Conservation (phyloP, 2,329 filamentous ascomycete species). For the Penicillium sp. region DNA sequence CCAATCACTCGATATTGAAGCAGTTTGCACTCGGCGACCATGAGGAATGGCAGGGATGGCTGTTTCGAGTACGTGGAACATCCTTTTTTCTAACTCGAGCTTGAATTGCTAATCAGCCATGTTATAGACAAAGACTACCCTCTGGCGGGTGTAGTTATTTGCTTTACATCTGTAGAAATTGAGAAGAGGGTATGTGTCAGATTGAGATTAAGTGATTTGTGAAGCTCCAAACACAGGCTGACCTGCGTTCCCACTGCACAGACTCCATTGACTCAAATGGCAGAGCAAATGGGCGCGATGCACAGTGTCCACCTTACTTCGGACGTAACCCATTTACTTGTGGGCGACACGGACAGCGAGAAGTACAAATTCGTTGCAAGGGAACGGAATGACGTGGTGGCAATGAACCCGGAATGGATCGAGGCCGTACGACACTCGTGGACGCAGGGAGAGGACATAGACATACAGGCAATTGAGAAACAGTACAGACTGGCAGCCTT, state of each 20-base stretch:
- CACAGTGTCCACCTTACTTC: conserved; percentile 93
- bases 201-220: neutral
- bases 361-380: conserved; percentile 96
- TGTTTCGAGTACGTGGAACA: conserved; percentile 32
- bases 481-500: conserved; percentile 49
- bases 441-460: conserved; percentile 73
- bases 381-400: conserved; percentile 79
- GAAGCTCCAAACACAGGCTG: conserved; percentile 3
- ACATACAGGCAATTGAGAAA: conserved; percentile 67
- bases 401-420: conserved; percentile 80
- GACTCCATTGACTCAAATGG: conserved; percentile 47
- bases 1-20: neutral
- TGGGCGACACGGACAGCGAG: conserved; percentile 81
- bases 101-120: conserved; percentile 17
- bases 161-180: conserved; percentile 80
- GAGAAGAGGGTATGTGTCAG: conserved; percentile 67
- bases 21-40: conserved; percentile 20
- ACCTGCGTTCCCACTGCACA: conserved; percentile 19
- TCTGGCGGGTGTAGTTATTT: conserved; percentile 71
- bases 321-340: conserved; percentile 90
- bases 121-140: conserved; percentile 58
- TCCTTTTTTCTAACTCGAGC: neutral
- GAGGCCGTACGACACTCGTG: conserved; percentile 75
- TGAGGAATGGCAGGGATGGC: conserved; percentile 43
- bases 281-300: conserved; percentile 76